Evolutionary conservation across 129 eudicot genomes (phyloP).

Genomic region (Oenanthe sinensis): DNA sequence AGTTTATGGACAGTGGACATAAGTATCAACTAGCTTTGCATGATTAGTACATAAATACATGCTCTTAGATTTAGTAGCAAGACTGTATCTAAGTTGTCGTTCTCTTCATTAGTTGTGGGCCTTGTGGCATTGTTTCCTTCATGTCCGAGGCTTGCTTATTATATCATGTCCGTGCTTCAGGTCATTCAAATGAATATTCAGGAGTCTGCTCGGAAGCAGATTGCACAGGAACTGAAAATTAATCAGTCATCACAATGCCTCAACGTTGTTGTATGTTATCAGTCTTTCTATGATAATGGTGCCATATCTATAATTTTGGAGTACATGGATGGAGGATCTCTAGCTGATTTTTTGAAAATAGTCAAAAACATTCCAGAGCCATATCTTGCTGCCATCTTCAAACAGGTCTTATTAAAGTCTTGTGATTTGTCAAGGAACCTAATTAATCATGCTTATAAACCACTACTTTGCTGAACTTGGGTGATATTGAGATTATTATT

Average conservation of each 20-base stretch:
- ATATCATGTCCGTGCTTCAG: slow-evolving; percentile 27
- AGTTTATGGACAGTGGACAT: background rate
- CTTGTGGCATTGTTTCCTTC: background rate
- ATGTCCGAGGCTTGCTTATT: slow-evolving; percentile 17
- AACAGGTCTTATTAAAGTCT: slow-evolving; percentile 45
- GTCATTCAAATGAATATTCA: slow-evolving; percentile 86
- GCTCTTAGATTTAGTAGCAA: background rate
- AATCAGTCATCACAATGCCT: slow-evolving; percentile 89
- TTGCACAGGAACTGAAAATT: slow-evolving; percentile 88
- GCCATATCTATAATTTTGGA: slow-evolving; percentile 91
- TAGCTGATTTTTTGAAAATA: slow-evolving; percentile 73
- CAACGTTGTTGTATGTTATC: slow-evolving; percentile 82
- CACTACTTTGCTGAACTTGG: background rate
- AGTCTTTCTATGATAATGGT: slow-evolving; percentile 85
- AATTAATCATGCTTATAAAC: background rate
- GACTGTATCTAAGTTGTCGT: background rate
- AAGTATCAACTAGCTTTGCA: background rate
- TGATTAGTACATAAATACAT: background rate
- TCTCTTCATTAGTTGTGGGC: background rate
- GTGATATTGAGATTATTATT: background rate
- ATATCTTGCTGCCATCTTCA: slow-evolving; percentile 85
- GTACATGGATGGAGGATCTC: slow-evolving; percentile 99
- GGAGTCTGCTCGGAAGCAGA: slow-evolving; percentile 60
- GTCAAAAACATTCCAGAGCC: slow-evolving; percentile 75
- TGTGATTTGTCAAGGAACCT: background rate